These are phyloP conservation scores for Ballota nigra DNA, from an alignment of 257 asterid genomes.

Conservation along the genomic window DNA sequence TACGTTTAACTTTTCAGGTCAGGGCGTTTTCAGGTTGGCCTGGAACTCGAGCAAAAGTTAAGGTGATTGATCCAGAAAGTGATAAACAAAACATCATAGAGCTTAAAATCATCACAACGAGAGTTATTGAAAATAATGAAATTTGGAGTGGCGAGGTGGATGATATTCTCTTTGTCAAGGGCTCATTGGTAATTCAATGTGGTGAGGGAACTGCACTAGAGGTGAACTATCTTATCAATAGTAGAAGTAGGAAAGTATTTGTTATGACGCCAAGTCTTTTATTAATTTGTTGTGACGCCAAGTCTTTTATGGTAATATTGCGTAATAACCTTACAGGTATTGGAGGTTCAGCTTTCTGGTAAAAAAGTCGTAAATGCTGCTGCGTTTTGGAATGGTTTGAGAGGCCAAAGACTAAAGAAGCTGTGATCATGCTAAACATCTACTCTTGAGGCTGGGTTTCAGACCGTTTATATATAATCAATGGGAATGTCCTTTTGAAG, in stretches of 20 bases:
- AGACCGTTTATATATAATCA: neutral
- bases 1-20: conserved; percentile 67
- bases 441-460: neutral
- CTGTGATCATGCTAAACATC: conserved; percentile 31
- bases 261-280: neutral
- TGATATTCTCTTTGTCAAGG: conserved; percentile 52
- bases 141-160: conserved; percentile 41
- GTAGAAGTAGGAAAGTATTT: neutral
- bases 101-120: conserved; percentile 75
- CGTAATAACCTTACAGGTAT: conserved; percentile 49
- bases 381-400: conserved; percentile 92
- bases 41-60: conserved; percentile 81
- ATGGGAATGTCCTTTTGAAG: neutral
- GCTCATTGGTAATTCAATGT: conserved; percentile 75
- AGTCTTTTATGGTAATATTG: neutral
- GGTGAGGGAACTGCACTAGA: conserved; percentile 67
- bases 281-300: neutral
- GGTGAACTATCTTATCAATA: conserved; percentile 44
- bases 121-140: conserved; percentile 37
- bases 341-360: conserved; percentile 92
- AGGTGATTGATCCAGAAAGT: conserved; percentile 40
- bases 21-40: conserved; percentile 99
- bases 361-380: conserved; percentile 71
- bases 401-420: conserved; percentile 76
- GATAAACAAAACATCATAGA: conserved; percentile 46